These are phyloP conservation scores for Thraustochytrium sp. DNA, from an alignment of 352 stramenopile species.

Conservation along the genomic window DNA sequence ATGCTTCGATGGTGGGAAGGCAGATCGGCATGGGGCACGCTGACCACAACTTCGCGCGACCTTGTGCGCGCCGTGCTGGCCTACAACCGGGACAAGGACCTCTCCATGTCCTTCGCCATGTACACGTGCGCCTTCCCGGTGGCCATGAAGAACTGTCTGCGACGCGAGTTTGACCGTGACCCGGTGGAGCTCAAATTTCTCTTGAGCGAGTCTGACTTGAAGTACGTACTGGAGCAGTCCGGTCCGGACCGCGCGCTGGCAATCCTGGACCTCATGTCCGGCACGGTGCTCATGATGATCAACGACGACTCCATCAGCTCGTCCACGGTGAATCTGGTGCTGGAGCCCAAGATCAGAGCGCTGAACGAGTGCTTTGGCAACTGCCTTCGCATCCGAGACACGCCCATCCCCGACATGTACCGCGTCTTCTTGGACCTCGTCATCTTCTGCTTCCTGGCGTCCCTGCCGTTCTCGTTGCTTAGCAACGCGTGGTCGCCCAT, in stretches of 20 bases:
- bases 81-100: constrained; percentile 13
- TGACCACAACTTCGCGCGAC: neutral
- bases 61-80: constrained; percentile 3
- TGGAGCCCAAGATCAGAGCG: constrained; percentile 17
- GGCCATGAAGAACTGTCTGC: constrained; percentile 11
- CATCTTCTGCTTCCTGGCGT: neutral
- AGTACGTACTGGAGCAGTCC: neutral
- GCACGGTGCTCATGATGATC: constrained; percentile 1
- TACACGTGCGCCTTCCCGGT: constrained; percentile 19
- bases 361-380: constrained; percentile 32
- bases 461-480: neutral
- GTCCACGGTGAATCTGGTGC: neutral
- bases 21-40: constrained; percentile 11
- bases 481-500: neutral
- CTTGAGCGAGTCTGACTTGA: neutral
- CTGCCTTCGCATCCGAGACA: constrained; percentile 12
- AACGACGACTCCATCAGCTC: neutral
- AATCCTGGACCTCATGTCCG: constrained; percentile 16
- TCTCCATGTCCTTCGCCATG: constrained; percentile 27
- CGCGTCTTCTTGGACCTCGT: constrained; percentile 19
- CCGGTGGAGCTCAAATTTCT: neutral
- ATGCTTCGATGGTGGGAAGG: constrained; percentile 32
- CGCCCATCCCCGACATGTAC: constrained; percentile 11
- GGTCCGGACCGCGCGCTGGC: neutral
- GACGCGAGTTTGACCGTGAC: neutral